Base-by-base conservation (phyloP, 495 filamentous ascomycete species). In the Beverwykella pulmonaria region DNA sequence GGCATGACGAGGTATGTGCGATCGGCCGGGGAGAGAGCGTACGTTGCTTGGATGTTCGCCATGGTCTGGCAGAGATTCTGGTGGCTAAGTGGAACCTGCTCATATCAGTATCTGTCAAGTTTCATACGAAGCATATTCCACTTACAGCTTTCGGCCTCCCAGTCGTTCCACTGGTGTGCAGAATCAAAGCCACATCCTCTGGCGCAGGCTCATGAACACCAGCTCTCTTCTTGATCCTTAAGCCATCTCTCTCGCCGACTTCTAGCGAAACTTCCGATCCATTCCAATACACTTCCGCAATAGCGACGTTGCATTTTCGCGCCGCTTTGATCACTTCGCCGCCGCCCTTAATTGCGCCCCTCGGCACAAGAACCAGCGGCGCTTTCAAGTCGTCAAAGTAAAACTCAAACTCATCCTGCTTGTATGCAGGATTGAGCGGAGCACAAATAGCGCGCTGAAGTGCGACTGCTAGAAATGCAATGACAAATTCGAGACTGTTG, bases 401-500 rank as follows among this genome's bases (percentile, higher is more conserved):
- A 29, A 66, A 66, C 19, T 66, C 63, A 47, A 59, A 66, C 20
- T 66, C 63, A 30, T 59, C 56, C 22, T 59, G 55, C 30, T 66
- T 66, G 36, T 66, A 66, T 1, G 54, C 56, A 10, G 63, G 63
- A 46, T 69, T 69, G 25, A 66, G 48, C 5, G 63, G 63, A 10
- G 63, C 63, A 22, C 54, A 53, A 29, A 66, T 59, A 1, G 55
- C 63, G 15, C 63, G 63, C 30, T 66, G 63, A 15, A 59, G 34
- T 27, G 39, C 32, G 1, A 48, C 54, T 30, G 54, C 54, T 8
- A 66, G 55, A 39, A 66, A 66, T 17, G 67, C 56, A 15, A 70
- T 59, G 29, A 73, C 48, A 50, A 73, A 68, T 41, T 63, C 62
- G 22, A 59, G 48, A 47, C 44, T 59, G 25, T 73, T 73, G 44